phyloP scores from a whole-genome alignment of 208 protist species.

The Acanthamoeba quina region DNA sequence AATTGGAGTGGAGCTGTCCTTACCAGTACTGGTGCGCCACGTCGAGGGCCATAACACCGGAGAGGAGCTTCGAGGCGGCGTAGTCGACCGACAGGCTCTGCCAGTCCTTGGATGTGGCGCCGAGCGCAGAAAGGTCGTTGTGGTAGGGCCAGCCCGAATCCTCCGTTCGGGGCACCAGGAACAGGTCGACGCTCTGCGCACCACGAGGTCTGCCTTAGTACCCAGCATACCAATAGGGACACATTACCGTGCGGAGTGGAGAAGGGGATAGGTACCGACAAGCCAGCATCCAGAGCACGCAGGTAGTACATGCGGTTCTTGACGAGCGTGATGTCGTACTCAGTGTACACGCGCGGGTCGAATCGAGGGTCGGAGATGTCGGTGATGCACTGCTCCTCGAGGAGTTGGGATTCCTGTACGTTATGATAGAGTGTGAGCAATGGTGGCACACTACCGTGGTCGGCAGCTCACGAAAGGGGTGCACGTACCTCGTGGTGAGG shows the following conservation, averaged over 20 bases:
- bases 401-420: constrained; percentile 12
- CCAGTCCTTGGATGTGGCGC: constrained; percentile 66
- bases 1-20: background rate
- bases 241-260: constrained; percentile 25
- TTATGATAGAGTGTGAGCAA: background rate
- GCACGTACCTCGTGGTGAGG: constrained; percentile 72
- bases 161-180: constrained; percentile 61
- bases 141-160: constrained; percentile 73
- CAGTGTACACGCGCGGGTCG: constrained; percentile 72
- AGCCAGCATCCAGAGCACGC: constrained; percentile 84
- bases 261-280: constrained; percentile 82
- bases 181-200: constrained; percentile 20
- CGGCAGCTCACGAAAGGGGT: too few species aligned
- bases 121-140: constrained; percentile 66
- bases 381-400: constrained; percentile 70
- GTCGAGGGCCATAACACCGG: constrained; percentile 79
- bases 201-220: background rate
- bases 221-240: background rate
- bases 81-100: constrained; percentile 71
- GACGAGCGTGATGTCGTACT: constrained; percentile 75
- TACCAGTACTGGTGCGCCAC: constrained; percentile 85
- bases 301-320: constrained; percentile 77
- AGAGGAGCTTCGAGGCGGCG: constrained; percentile 48
- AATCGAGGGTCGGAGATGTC: constrained; percentile 65
- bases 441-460: background rate